Percentiles rank a stretch among this genome's conserved stretches.
These are phyloP conservation scores for Sphagnum contortum DNA, from an alignment of 225 moss, liverwort and hornwort species.

Conservation along the genomic window DNA sequence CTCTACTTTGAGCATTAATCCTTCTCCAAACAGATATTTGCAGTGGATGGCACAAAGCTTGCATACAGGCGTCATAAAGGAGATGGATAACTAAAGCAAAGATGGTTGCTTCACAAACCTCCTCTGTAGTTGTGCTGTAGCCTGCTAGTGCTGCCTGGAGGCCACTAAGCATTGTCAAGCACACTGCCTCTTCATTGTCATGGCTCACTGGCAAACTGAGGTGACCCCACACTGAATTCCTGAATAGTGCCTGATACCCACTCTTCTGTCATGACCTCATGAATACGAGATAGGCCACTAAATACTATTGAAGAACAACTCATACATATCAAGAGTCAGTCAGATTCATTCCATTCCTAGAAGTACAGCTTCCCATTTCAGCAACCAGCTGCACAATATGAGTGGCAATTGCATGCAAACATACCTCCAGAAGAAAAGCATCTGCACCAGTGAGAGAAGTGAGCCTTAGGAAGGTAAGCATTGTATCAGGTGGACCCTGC, in stretches of 20 bases:
- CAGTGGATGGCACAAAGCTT: no score
- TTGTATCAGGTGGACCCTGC: conserved; percentile 73
- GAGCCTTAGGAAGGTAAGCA: conserved; percentile 86
- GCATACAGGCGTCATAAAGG: not conserved
- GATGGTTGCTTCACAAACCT: conserved; percentile 13
- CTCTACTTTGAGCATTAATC: no score
- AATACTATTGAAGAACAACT: no score
- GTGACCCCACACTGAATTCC: conserved; percentile 75
- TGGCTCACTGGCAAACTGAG: conserved; percentile 73
- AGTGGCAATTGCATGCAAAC: not conserved
- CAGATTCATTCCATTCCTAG: no score
- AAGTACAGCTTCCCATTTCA: no score
- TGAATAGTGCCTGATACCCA: conserved; percentile 57
- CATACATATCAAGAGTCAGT: no score
- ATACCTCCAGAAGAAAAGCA: conserved; percentile 72
- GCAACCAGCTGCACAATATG: not conserved
- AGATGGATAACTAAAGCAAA: not conserved
- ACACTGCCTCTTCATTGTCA: conserved; percentile 85
- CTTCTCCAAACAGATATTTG: no score
- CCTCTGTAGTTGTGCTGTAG: conserved; percentile 56
- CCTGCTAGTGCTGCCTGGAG: conserved; percentile 61
- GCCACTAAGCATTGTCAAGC: conserved; percentile 77
- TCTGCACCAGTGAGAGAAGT: conserved; percentile 76
- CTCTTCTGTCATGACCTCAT: not conserved
- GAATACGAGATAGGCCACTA: not conserved